These are phyloP conservation scores for Pythium myriotylum DNA, from an alignment of 352 stramenopile species.

Conservation along the genomic window DNA sequence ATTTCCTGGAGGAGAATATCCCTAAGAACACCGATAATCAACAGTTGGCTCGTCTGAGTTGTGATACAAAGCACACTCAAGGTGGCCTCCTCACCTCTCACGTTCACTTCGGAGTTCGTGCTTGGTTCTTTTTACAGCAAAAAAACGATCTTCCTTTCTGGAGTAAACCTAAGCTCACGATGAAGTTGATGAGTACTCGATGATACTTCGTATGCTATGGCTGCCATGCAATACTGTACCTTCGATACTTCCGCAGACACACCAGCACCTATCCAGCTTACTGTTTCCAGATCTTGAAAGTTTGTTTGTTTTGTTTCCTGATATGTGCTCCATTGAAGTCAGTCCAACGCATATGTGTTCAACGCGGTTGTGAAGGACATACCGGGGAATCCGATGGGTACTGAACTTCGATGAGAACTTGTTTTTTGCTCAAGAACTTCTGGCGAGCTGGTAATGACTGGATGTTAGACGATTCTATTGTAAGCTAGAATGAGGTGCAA, in stretches of 20 bases:
- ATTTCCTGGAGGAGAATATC: conserved; percentile 71
- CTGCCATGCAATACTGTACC: conserved; percentile 26
- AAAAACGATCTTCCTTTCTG: conserved; percentile 36
- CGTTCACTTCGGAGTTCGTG: conserved; percentile 70
- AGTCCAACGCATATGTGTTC: no score
- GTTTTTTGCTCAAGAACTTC: conserved; percentile 21
- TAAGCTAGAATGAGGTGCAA: not conserved
- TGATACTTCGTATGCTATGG: no score
- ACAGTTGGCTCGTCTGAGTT: no score
- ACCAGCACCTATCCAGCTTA: conserved; percentile 65
- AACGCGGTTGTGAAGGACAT: not conserved
- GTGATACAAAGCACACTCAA: not conserved
- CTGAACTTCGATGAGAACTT: conserved; percentile 26
- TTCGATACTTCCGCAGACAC: conserved; percentile 78
- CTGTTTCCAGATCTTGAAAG: conserved; percentile 59
- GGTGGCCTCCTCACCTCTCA: conserved; percentile 50
- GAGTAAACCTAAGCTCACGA: conserved; percentile 38
- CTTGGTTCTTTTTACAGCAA: conserved; percentile 85
- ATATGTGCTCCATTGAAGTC: no score
- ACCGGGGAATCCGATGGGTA: conserved; percentile 20
- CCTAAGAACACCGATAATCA: no score
- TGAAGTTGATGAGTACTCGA: no score
- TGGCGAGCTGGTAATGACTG: conserved; percentile 17
- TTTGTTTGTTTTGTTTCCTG: conserved; percentile 6
- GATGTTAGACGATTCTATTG: not conserved